Evolutionary conservation across 75 land plant genomes (phyloP), one percentile per base, ranked within the genome.

Genomic region (Chamaecyparis obtusa): DNA sequence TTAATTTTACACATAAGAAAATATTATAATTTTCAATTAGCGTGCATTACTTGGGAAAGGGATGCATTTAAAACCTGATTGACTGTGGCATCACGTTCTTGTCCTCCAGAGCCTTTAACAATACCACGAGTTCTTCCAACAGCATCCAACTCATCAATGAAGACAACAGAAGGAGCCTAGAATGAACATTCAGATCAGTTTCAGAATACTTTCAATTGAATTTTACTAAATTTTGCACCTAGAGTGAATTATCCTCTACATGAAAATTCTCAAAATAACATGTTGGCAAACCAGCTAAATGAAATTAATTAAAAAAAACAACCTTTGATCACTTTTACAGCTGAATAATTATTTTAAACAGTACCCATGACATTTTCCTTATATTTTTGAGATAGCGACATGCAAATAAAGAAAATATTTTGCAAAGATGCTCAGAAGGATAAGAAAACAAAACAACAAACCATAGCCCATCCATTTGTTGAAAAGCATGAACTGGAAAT

Each of bases 71-170:
- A 88, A 67, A 96, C 99, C 98, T 98, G 99, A 94, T 98, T 98
- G 46, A 98, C 89, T 35, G 99, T 98, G 56, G 98, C 94, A 91
- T 98, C 99, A 84, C 99, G 97, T 87, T 98, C 99, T 90, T 98
- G 98, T 83, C 99, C 99, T 88, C 99, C 99, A 88, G 99, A 98
- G 44, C 98, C 98, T 87, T 91, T 95, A 35, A 95, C 94, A 35
- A 94, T 85, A 88, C 99, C 99, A 89, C 99, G 96, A 82, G 94
- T 91, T 87, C 99, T 91, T 83, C 99, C 99, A 89, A 98, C 99
- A 87, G 99, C 99, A 95, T 98, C 99, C 86, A 98, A 87, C 89
- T 98, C 99, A 91, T 98, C 99, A 87, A 98, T 98, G 86, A 98
- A 98, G 9, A 98, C 98, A 87, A 98, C 98, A 83, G 99, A 93